Base-by-base conservation (phyloP, 495 filamentous ascomycete genomes). In the Aspergillus sparsus region DNA sequence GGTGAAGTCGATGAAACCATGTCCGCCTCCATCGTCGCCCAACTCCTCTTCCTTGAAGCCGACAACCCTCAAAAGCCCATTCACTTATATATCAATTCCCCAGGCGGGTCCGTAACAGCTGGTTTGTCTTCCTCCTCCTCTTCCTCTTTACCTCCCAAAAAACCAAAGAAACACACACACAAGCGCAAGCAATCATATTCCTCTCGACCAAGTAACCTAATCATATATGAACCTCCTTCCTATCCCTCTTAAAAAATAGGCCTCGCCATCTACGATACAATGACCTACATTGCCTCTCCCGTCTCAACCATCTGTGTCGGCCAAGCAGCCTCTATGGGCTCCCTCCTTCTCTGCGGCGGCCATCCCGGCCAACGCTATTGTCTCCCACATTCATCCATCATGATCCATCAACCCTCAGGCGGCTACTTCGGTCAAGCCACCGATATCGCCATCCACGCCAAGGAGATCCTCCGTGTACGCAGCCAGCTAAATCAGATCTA, bases 181-280 rank as follows among this genome's bases (percentile, higher is more conserved):
- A 27, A 27, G 21, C 21, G 21, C 21, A 27, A 27, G 21, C 21
- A 27, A 27, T 27, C 21, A 27, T 27, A 27, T 27, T 27, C 21
- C 21, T 27, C 21, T 8, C 36, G 8, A 49, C 18, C 31, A 52
- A 51, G 53, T 56, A 49, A 64, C 13, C 10, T 46, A 50, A 44
- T 36, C 47, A 42, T 60, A 52, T 53, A 27, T 34, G 21, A 27
- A 27, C 21, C 21, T 27, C 21, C 21, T 27, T 27, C 21, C 21
- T 3, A 3, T 27, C 21, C 21, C 21, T 27, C 21, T 27, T 27
- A 18, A n/a, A 39, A 49, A 3, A 46, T 67, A 76, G 89, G 94
- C 6, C 83, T 98, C 33, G 93, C 94, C 49, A 97, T 98, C 69
- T 98, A 98, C 80, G 94, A 98, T 73, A 98, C 95, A 51, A 98